These are phyloP conservation scores for Magnaporthiopsis incrustans DNA, from an alignment of 2,329 filamentous ascomycete species.

Conservation along the genomic window DNA sequence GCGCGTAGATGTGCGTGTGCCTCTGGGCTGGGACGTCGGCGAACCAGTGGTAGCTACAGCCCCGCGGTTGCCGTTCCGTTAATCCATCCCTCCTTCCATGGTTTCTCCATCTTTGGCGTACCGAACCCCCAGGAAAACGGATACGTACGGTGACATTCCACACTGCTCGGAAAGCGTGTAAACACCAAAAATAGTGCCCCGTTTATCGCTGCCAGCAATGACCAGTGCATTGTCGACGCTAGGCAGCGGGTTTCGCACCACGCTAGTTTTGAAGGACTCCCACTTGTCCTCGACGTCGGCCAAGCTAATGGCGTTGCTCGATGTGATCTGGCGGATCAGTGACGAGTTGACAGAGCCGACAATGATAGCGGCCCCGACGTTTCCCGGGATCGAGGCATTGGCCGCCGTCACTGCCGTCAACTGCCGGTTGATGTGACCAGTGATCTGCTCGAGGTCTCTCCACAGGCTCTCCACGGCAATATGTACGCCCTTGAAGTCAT, in stretches of 20 bases:
- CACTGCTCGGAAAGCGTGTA: slow-evolving; percentile 53
- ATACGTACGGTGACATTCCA: slow-evolving; percentile 45
- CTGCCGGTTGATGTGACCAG: slow-evolving; percentile 9
- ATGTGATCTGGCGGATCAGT: slow-evolving; percentile 36
- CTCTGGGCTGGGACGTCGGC: slow-evolving; percentile 46
- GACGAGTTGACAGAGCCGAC: slow-evolving; percentile 43
- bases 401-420: background rate
- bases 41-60: slow-evolving; percentile 45
- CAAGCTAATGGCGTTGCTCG: slow-evolving; percentile 37
- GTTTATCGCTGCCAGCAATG: slow-evolving; percentile 46
- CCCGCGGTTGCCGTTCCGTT: background rate
- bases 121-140: background rate
- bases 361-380: slow-evolving; percentile 33
- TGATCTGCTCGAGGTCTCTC: slow-evolving; percentile 21
- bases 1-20: slow-evolving; percentile 42
- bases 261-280: slow-evolving; percentile 43
- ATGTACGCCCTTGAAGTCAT: slow-evolving; percentile 23
- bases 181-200: slow-evolving; percentile 48
- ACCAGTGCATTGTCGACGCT: slow-evolving; percentile 27
- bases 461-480: slow-evolving; percentile 25
- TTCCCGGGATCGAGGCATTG: background rate
- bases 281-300: slow-evolving; percentile 39
- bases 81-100: background rate
- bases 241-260: slow-evolving; percentile 26
- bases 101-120: background rate